Evolutionary conservation across 352 stramenopile genomes (phyloP).

Genomic region (Globisporangium okanoganense): DNA sequence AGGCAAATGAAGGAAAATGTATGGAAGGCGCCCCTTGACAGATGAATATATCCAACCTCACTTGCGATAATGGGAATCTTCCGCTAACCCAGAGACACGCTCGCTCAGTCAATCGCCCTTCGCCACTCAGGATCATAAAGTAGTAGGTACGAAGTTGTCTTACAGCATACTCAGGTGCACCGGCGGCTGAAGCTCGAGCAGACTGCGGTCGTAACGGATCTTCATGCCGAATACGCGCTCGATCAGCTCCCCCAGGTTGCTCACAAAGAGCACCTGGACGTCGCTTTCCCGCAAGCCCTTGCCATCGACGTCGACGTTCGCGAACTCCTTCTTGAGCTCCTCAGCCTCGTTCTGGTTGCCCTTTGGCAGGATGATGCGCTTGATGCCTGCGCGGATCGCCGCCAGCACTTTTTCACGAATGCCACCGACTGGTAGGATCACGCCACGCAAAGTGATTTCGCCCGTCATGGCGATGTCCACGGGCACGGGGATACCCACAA

Average conservation of each 20-base stretch:
- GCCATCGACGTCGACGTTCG: constrained; percentile 15
- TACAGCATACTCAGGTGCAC: constrained; percentile 53
- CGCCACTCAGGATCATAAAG: not conserved
- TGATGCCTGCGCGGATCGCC: constrained; percentile 82
- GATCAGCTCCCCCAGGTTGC: constrained; percentile 58
- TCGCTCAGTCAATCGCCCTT: not conserved
- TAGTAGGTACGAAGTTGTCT: not conserved
- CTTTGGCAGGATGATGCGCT: constrained; percentile 69
- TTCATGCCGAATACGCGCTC: constrained; percentile 68
- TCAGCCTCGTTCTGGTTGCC: constrained; percentile 74
- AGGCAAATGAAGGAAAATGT: not conserved
- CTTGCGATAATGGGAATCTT: not conserved
- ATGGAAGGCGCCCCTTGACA: not conserved
- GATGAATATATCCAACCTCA: constrained; percentile 3
- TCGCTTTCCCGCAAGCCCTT: constrained; percentile 20
- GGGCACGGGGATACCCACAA: constrained; percentile 57
- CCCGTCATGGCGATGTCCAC: constrained; percentile 87
- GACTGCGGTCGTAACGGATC: constrained; percentile 32
- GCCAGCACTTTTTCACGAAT: constrained; percentile 90
- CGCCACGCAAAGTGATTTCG: constrained; percentile 82
- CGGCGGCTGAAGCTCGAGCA: constrained; percentile 18
- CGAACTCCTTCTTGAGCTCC: constrained; percentile 64
- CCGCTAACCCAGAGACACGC: not conserved
- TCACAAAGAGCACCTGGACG: constrained; percentile 67
- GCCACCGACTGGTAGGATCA: constrained; percentile 89